A percentile compares a stretch with the other conserved stretches of the same genome.
Evolutionary conservation across 495 filamentous ascomycete genomes (phyloP).

Genomic region (Hypoxylon perforatum): DNA sequence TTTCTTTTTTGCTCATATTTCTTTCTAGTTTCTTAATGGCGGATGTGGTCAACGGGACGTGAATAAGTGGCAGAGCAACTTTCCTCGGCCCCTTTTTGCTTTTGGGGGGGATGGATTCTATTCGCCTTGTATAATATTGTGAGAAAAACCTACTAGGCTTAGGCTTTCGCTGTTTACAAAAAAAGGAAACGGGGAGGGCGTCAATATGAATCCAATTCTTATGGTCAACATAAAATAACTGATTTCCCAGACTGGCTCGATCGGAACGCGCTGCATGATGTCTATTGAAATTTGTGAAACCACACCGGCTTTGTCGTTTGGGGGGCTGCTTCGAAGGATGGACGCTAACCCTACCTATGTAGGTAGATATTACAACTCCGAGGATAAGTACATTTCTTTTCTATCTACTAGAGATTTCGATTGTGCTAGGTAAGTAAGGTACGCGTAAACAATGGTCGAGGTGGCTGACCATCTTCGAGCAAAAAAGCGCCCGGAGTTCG

Average conservation of each 20-base stretch:
- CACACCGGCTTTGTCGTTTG: conserved; percentile 15
- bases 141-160: conserved; percentile 30
- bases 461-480: conserved; percentile 6
- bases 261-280: conserved; percentile 14
- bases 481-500: conserved; percentile 35
- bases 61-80: conserved; percentile 36
- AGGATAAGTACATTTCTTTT: conserved; percentile 19
- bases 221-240: background rate
- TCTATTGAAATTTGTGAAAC: conserved; percentile 36
- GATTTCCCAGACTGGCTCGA: conserved; percentile 1
- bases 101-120: conserved; percentile 19
- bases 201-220: conserved; percentile 42
- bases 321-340: conserved; percentile 6
- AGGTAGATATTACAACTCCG: conserved; percentile 10
- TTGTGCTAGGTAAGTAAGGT: background rate
- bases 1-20: conserved; percentile 20
- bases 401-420: background rate
- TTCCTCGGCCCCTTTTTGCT: background rate
- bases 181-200: conserved; percentile 28
- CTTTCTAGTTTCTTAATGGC: background rate
- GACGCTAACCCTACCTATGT: background rate
- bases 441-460: conserved; percentile 4
- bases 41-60: conserved; percentile 24
- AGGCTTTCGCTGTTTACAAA: conserved; percentile 21
- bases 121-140: conserved; percentile 50